These are phyloP conservation scores for Paecilomyces dactylethromorphus DNA, from an alignment of 2,329 filamentous ascomycete species.

Conservation along the genomic window DNA sequence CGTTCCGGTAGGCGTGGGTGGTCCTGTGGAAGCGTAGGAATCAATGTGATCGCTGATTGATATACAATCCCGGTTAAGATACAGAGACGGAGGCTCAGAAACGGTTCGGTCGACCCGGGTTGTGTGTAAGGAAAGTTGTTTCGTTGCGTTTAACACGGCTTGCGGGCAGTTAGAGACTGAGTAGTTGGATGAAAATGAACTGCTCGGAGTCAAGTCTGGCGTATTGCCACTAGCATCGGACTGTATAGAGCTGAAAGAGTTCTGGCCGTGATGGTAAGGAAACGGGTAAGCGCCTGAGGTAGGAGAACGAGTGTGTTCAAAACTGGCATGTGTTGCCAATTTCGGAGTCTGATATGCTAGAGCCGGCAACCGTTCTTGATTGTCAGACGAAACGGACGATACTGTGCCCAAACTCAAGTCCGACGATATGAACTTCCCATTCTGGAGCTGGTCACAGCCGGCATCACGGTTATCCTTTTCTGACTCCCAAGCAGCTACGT, in stretches of 20 bases:
- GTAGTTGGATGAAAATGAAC: constrained; percentile 32
- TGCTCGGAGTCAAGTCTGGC: constrained; percentile 32
- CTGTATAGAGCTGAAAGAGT: constrained; percentile 27
- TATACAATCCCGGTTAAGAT: constrained; percentile 13
- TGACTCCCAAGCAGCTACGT: constrained; percentile 18
- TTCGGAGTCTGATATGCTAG: not conserved
- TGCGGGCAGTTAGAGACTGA: constrained; percentile 24
- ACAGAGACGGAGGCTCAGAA: constrained; percentile 15
- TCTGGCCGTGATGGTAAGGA: constrained; percentile 21
- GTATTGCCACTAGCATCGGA: constrained; percentile 19
- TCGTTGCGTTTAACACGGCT: constrained; percentile 17
- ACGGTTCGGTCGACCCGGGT: constrained; percentile 8
- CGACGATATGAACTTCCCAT: constrained; percentile 26
- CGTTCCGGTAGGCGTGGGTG: constrained; percentile 16
- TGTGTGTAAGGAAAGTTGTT: constrained; percentile 20
- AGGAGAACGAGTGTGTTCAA: not conserved
- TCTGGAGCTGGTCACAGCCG: constrained; percentile 21
- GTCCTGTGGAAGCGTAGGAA: constrained; percentile 13
- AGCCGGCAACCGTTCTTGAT: not conserved
- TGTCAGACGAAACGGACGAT: not conserved
- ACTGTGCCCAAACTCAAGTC: constrained; percentile 10
- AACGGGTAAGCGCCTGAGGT: constrained; percentile 3
- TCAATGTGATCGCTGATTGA: constrained; percentile 6
- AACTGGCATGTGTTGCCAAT: not conserved
- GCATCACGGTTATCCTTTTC: constrained; percentile 24